Conservation (phyloP, 23 red algal genomes). For the Gracilaria gracilis region DNA sequence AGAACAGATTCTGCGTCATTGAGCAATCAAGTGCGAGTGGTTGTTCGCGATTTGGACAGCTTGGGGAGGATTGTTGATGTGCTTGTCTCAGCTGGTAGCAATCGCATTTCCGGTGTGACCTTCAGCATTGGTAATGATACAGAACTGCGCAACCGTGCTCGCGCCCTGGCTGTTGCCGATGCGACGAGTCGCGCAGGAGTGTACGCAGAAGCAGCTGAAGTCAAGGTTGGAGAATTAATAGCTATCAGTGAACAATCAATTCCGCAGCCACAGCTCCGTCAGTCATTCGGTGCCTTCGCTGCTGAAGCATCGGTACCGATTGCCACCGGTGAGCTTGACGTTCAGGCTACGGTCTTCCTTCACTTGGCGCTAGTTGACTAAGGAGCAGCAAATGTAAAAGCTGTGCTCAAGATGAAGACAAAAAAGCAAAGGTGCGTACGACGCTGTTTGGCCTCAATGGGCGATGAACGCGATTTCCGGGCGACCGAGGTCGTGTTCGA, state of each 20-base stretch:
- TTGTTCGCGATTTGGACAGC: slow-evolving; percentile 28
- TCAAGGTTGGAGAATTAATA: slow-evolving; percentile 29
- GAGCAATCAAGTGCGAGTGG: slow-evolving; percentile 7
- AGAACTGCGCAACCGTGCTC: slow-evolving; percentile 13
- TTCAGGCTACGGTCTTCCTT: slow-evolving; percentile 15
- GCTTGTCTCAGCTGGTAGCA: slow-evolving; percentile 41
- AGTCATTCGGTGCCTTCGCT: not conserved
- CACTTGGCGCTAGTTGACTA: slow-evolving; percentile 15
- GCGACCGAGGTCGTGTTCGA: too few relatives aligned
- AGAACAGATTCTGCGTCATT: slow-evolving; percentile 50
- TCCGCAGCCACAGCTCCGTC: not conserved
- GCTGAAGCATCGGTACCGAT: slow-evolving; percentile 9
- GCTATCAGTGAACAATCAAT: slow-evolving; percentile 26
- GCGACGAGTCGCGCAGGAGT: slow-evolving; percentile 14
- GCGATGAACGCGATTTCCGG: too few relatives aligned
- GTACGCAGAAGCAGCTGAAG: slow-evolving; percentile 13
- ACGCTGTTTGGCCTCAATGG: too few relatives aligned
- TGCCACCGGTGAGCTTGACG: slow-evolving; percentile 21
- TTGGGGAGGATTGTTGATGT: slow-evolving; percentile 38
- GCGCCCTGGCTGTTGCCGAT: slow-evolving; percentile 35
- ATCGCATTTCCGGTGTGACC: too few relatives aligned
- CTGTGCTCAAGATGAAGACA: too few relatives aligned
- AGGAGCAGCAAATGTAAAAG: too few relatives aligned
- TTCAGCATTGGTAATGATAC: slow-evolving; percentile 24
- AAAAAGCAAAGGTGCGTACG: too few relatives aligned